phyloP scores from a whole-genome alignment of 257 asterid genomes.

The Rauvolfia tetraphylla region DNA sequence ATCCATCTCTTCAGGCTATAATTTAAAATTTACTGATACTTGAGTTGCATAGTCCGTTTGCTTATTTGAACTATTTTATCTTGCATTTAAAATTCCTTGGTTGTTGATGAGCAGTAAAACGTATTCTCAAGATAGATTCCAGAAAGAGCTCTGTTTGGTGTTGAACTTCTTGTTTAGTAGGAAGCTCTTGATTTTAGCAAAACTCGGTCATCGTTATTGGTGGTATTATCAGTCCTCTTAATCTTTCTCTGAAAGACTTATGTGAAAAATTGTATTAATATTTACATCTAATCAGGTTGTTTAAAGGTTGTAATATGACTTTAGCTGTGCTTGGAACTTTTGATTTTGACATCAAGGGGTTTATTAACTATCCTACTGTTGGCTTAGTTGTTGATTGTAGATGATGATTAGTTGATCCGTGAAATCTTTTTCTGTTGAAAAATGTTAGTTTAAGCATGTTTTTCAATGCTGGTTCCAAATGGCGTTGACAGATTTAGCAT shows the following conservation, averaged over 20 bases:
- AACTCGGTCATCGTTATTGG: neutral
- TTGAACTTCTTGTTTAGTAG: neutral
- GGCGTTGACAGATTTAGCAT: conserved; percentile 8
- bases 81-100: neutral
- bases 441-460: neutral
- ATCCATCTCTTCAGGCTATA: neutral
- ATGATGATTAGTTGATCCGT: conserved; percentile 37
- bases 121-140: neutral
- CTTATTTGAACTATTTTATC: neutral
- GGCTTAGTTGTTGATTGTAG: conserved; percentile 26
- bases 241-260: neutral
- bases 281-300: neutral
- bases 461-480: neutral
- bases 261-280: neutral
- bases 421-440: conserved; percentile 11
- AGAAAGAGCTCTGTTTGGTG: neutral
- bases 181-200: neutral
- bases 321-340: conserved; percentile 3
- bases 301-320: conserved; percentile 7
- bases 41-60: neutral
- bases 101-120: neutral
- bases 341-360: conserved; percentile 18
- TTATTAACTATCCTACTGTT: neutral
- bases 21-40: neutral
- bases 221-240: neutral